Percentiles rank a stretch among this genome's conserved stretches.
Evolutionary conservation across 73 alveolate species (phyloP).

Genomic region (Paramecium octaurelia): DNA sequence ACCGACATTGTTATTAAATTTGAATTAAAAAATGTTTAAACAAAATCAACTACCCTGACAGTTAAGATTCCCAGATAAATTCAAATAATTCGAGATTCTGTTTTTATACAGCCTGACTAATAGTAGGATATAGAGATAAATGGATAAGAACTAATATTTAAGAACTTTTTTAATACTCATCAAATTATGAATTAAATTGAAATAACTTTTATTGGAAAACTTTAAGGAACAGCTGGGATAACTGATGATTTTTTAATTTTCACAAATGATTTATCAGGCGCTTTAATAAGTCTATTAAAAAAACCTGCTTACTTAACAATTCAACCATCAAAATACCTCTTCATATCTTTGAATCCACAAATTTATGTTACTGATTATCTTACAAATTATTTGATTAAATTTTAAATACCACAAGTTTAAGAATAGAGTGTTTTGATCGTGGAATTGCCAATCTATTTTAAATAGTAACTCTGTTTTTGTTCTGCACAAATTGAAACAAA

Average conservation of each 20-base stretch:
- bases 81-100: background rate
- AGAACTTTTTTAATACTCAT: background rate
- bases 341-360: background rate
- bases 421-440: background rate
- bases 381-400: background rate
- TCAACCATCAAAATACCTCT: background rate
- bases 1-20: background rate
- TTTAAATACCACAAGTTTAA: background rate
- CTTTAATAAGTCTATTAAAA: background rate
- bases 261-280: background rate
- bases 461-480: background rate
- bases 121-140: background rate
- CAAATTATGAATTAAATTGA: background rate
- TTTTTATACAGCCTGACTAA: background rate
- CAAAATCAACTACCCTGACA: background rate
- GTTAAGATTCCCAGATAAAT: background rate
- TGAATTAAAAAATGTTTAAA: background rate
- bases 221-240: background rate
- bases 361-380: background rate
- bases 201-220: background rate
- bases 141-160: background rate
- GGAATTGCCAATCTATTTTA: background rate
- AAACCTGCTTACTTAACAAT: background rate
- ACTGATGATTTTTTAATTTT: background rate
- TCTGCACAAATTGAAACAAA: background rate